Percentiles rank a stretch among this genome's conserved stretches.
These are phyloP conservation scores for Stachybotrys elegans DNA, from an alignment of 2,329 filamentous ascomycete genomes.

Conservation along the genomic window DNA sequence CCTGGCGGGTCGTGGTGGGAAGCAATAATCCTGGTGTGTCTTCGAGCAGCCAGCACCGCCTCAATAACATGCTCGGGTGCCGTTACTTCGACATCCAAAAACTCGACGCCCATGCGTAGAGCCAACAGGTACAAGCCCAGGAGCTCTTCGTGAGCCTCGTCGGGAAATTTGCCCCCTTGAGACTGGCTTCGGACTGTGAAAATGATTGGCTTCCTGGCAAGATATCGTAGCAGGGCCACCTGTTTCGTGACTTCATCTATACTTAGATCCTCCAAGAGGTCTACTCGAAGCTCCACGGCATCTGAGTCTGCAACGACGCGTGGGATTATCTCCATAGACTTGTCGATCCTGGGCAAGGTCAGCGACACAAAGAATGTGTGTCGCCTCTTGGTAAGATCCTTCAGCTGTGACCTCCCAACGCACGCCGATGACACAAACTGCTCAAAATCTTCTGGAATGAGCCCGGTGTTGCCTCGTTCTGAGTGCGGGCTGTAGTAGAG, in stretches of 20 bases:
- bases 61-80: slow-evolving; percentile 73
- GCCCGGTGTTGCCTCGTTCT: slow-evolving; percentile 18
- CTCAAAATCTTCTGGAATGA: slow-evolving; percentile 28
- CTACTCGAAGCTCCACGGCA: slow-evolving; percentile 90
- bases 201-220: slow-evolving; percentile 73
- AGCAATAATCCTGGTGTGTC: slow-evolving; percentile 78
- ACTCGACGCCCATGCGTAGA: slow-evolving; percentile 81
- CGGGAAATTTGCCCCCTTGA: slow-evolving; percentile 86
- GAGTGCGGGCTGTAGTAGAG: slow-evolving; percentile 80
- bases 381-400: slow-evolving; percentile 43
- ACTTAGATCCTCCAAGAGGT: slow-evolving; percentile 73
- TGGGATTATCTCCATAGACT: slow-evolving; percentile 60
- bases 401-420: slow-evolving; percentile 41
- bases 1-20: slow-evolving; percentile 89
- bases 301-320: slow-evolving; percentile 79
- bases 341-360: slow-evolving; percentile 70
- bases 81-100: slow-evolving; percentile 87
- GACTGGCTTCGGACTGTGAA: slow-evolving; percentile 84
- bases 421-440: slow-evolving; percentile 34
- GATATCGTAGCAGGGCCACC: slow-evolving; percentile 70
- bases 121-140: slow-evolving; percentile 72
- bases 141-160: slow-evolving; percentile 66
- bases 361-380: slow-evolving; percentile 91
- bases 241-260: slow-evolving; percentile 78
- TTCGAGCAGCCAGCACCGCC: slow-evolving; percentile 60